phyloP scores from a whole-genome alignment of 768 basidiomycete species.

The Clavaria fumosa region DNA sequence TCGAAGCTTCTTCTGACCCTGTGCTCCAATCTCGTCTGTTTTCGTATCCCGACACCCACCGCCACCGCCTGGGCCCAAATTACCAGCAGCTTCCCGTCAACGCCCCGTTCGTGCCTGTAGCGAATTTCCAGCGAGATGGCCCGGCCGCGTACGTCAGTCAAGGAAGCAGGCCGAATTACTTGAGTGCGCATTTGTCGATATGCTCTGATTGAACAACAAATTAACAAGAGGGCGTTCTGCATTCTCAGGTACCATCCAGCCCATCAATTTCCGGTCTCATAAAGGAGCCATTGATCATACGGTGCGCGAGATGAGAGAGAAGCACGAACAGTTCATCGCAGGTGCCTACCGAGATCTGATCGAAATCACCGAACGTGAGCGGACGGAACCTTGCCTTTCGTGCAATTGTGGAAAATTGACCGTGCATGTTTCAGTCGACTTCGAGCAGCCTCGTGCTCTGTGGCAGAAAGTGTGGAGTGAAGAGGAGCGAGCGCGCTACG shows the following conservation, averaged over 20 bases:
- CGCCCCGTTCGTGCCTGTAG: conserved; percentile 50
- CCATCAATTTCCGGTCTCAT: too few species aligned
- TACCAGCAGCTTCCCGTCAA: conserved; percentile 86
- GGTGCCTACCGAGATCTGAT: conserved; percentile 52
- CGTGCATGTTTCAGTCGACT: conserved; percentile 40
- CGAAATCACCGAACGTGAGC: conserved; percentile 69
- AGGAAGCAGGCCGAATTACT: conserved; percentile 78
- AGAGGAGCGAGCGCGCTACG: conserved; percentile 39
- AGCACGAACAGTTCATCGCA: conserved; percentile 67
- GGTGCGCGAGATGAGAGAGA: conserved; percentile 24
- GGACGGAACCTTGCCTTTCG: conserved; percentile 1
- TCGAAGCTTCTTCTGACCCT: conserved; percentile 84
- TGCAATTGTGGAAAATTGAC: background rate
- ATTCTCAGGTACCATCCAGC: too few species aligned
- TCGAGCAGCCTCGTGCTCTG: conserved; percentile 66
- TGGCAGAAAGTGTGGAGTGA: conserved; percentile 58
- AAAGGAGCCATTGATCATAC: too few species aligned
- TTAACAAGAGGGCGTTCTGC: too few species aligned
- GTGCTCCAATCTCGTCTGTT: conserved; percentile 90
- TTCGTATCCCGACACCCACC: conserved; percentile 85
- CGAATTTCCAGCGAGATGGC: conserved; percentile 92
- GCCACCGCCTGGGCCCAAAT: conserved; percentile 68
- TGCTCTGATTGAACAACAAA: too few species aligned
- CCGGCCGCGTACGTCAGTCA: conserved; percentile 54
- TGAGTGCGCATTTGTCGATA: too few species aligned